Percentiles rank a stretch among this genome's conserved stretches.
phyloP scores from a whole-genome alignment of 208 protist genomes.

The Kentomonas sorsogonicus region DNA sequence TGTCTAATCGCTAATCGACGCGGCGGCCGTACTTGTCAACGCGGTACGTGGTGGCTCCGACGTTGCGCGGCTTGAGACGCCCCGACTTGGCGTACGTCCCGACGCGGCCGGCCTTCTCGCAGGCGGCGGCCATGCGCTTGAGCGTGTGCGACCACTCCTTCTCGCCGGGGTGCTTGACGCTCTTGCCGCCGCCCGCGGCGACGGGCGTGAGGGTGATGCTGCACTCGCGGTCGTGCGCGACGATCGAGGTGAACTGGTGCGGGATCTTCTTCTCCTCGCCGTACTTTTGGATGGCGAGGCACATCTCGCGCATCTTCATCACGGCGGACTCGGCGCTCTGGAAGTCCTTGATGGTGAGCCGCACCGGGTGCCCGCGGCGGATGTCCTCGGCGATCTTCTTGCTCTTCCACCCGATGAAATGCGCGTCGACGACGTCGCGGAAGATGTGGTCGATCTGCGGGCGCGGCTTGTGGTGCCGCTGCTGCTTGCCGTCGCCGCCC shows the following conservation, averaged over 20 bases:
- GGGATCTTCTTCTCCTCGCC: slow-evolving; percentile 51
- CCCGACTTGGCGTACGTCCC: slow-evolving; percentile 72
- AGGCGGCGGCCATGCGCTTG: slow-evolving; percentile 67
- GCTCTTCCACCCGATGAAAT: slow-evolving; percentile 86
- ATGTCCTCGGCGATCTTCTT: slow-evolving; percentile 84
- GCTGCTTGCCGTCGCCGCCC: slow-evolving; percentile 7
- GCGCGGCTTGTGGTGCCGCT: slow-evolving; percentile 23
- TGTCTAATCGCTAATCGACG: slow-evolving; percentile 63
- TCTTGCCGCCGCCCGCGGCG: slow-evolving; percentile 30
- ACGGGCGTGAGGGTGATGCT: slow-evolving; percentile 66
- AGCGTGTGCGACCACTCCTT: slow-evolving; percentile 75
- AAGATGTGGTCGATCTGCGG: slow-evolving; percentile 71
- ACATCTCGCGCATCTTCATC: slow-evolving; percentile 79
- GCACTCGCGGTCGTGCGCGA: slow-evolving; percentile 67
- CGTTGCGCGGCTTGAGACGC: slow-evolving; percentile 60
- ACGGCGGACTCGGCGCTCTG: slow-evolving; percentile 62
- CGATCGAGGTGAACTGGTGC: slow-evolving; percentile 80
- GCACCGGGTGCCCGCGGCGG: slow-evolving; percentile 64
- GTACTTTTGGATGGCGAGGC: slow-evolving; percentile 58
- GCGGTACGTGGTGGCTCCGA: slow-evolving; percentile 65
- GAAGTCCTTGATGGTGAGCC: slow-evolving; percentile 79
- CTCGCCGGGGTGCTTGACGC: slow-evolving; percentile 59
- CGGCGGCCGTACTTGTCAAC: slow-evolving; percentile 87
- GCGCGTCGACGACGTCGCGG: slow-evolving; percentile 80
- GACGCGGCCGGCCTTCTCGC: slow-evolving; percentile 52